Evolutionary conservation across 2,329 filamentous ascomycete genomes (phyloP).

Genomic region (Botrytis aclada): DNA sequence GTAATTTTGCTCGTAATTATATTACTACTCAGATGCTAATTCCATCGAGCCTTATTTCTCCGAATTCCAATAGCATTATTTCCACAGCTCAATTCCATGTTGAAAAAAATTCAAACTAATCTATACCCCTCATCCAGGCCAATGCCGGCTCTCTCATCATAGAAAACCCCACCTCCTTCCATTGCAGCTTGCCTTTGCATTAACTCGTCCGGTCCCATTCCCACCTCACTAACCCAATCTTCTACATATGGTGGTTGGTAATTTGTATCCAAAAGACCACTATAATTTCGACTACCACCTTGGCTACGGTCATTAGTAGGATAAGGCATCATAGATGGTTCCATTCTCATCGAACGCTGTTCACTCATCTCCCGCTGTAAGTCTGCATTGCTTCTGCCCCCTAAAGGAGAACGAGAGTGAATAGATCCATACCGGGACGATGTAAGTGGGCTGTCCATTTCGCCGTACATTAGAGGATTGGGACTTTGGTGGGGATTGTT

Average conservation of each 20-base stretch:
- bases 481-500: background rate
- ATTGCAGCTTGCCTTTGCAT: conserved; percentile 10
- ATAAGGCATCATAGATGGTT: background rate
- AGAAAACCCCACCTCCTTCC: conserved; percentile 1
- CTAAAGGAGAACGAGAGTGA: background rate
- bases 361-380: background rate
- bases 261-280: background rate
- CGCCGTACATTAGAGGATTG: conserved; percentile 2
- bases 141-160: background rate
- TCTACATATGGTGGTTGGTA: conserved; percentile 18
- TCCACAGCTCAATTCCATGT: background rate
- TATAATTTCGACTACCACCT: background rate
- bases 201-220: background rate
- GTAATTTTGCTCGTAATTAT: background rate
- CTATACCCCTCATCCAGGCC: background rate
- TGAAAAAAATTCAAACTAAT: background rate
- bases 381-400: background rate
- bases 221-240: conserved; percentile 16
- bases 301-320: background rate
- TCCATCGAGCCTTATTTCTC: background rate
- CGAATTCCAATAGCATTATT: too few relatives aligned
- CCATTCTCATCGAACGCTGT: background rate
- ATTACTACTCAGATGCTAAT: background rate
- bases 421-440: conserved; percentile 16
- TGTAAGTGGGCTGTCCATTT: conserved; percentile 13